A percentile compares a stretch with the other conserved stretches of the same genome.
Conservation (phyloP, 148 eudicot genomes). For the Cornus controversa region DNA sequence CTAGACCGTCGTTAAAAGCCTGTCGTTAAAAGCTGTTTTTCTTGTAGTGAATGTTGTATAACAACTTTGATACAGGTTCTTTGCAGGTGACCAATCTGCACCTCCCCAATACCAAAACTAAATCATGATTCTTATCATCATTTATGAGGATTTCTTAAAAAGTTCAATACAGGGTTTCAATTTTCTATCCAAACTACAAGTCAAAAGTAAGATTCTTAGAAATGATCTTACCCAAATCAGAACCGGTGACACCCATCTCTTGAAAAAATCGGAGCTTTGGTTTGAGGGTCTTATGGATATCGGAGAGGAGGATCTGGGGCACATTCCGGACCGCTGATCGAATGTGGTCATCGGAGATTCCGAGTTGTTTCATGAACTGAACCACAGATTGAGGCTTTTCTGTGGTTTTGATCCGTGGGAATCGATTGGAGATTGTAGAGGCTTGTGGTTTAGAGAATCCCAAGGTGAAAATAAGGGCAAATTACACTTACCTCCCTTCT, state of each 20-base stretch:
- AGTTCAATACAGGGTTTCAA: too few relatives aligned
- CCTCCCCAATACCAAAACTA: constrained; percentile 7
- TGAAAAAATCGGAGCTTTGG: constrained; percentile 17
- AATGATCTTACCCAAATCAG: constrained; percentile 13
- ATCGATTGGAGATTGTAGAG: neutral
- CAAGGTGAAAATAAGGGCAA: neutral
- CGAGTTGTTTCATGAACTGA: constrained; percentile 4
- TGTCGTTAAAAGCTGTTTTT: too few relatives aligned
- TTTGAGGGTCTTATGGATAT: constrained; percentile 9
- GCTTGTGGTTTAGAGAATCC: constrained; percentile 2
- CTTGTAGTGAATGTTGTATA: too few relatives aligned
- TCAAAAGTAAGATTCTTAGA: neutral
- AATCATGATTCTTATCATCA: too few relatives aligned
- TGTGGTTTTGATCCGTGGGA: neutral
- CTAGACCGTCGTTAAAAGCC: too few relatives aligned
- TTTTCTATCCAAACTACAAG: too few relatives aligned
- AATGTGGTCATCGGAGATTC: constrained; percentile 8
- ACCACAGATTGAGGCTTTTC: constrained; percentile 6
- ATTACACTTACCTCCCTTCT: too few relatives aligned
- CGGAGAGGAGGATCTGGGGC: constrained; percentile 1
- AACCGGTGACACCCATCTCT: constrained; percentile 10
- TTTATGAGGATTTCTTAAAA: too few relatives aligned
- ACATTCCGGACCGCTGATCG: neutral
- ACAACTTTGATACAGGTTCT: constrained; percentile 6
- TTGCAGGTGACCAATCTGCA: neutral